Base-by-base conservation (phyloP, 2,329 filamentous ascomycete species). In the Ophiostoma piceae region DNA sequence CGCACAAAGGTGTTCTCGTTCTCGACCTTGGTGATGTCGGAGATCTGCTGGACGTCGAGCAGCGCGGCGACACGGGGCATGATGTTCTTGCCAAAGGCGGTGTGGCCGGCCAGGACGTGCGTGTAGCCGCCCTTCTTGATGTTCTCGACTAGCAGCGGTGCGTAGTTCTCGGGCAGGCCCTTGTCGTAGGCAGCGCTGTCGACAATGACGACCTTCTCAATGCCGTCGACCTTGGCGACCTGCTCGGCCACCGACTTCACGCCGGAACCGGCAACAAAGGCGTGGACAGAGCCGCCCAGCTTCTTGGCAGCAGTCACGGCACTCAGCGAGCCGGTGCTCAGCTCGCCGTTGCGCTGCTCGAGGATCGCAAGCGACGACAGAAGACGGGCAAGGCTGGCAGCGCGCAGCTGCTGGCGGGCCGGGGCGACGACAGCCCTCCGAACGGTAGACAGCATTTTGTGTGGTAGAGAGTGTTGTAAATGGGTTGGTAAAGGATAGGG, bases 101-200 rank as follows among this genome's bases (percentile, higher is more conserved):
- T 95, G 82, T 98, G 93, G 69, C 91, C 90, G 54, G 90, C 91
- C 76, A 99, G 85, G 73, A 99, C 87, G 78, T 99, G 95, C 72
- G 94, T 96, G 80, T 93, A 98, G 71, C 90, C 92, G 72, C 92
- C 94, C 79, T 95, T 95, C 83, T 96, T 96, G 80, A 98, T 94
- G 80, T 98, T 99, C 80, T 98, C 94, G 68, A 93, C 91, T 57
- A 99, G 84, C 66, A 99, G 84, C 70, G 93, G 91, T n/a, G 94
- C 95, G 77, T 87, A 98, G 83, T 92, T 97, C 82, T 99, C 95
- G 68, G 95, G 89, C 1, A 99, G 86, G 67, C 93, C 92, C 92
- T 88, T 96, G 77, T 98, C 94, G 77, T 99, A 99, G 67, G 92
- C 91, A 69, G 83, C 88, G 80, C 92, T 98, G 74, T 97, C 92